Evolutionary conservation across 495 filamentous ascomycete genomes (phyloP), one percentile per base, ranked within the genome.

Genomic region (Penicillium dipodomyicola): DNA sequence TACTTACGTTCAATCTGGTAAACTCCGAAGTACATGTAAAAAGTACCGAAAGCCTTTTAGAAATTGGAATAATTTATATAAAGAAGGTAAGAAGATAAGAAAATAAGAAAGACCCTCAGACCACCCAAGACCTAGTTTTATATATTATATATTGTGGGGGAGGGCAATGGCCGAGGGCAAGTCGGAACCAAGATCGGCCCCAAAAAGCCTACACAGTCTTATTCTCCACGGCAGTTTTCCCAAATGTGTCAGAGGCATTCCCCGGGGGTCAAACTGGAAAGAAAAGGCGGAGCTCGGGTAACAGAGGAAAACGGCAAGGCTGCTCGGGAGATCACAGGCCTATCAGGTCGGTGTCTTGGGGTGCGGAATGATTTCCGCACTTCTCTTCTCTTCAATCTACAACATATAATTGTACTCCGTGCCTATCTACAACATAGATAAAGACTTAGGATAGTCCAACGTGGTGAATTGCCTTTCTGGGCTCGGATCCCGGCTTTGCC

Each of bases 221-320:
- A 32, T 19, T 23, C 5, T 25, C 23, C 43, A 20, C 40, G 41
- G 43, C 23, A 45, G 12, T 37, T 39, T n/a, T 25, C 20, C 42
- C 12, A 23, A 44, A 9, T 15, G 10, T 22, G 15, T 43, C 19
- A 33, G 30, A 14, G 30, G 14, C 30, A 33, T 33, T 33, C 30
- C 30, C 30, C 30, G 30, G 30, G 10, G 10, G 4, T 10, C 11
- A 0, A 19, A 23, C 0, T 27, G 14, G 15, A 6, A 5, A 7
- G 4, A 9, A 17, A 45, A 54, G 52, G 52, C 52, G 52, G 52
- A 54, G 52, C 32, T 45, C 52, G 52, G 52, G 42, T 54, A 54
- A 37, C 20, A 30, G 14, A 15, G 33, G 32, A 22, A 22, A n/a
- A 22, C 52, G 52, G 52, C 52, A 47, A 47, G 29, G 2, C 43